Percentiles rank a stretch among this genome's conserved stretches.
Evolutionary conservation across 192 early-diverging fungal genomes (phyloP).

Genomic region (Umbelopsis sp.): DNA sequence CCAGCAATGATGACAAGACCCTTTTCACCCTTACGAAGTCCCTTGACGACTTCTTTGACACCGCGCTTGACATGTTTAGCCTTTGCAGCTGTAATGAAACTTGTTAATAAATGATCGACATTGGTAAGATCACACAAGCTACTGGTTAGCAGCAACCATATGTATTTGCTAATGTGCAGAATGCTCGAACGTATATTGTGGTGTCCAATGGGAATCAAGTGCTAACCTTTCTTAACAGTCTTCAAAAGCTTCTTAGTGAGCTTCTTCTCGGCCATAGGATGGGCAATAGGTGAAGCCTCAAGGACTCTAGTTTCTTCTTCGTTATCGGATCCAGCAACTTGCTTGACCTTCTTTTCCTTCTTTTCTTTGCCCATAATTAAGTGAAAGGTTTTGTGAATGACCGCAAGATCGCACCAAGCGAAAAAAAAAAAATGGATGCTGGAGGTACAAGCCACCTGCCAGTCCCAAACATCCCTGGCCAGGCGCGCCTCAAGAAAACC

Average conservation of each 20-base stretch:
- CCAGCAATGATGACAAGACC: conserved; percentile 94
- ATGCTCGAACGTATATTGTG: conserved; percentile 6
- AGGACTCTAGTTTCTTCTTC: conserved; percentile 53
- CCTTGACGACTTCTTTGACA: conserved; percentile 98
- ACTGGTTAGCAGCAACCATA: too few relatives aligned
- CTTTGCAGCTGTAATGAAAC: conserved; percentile 65
- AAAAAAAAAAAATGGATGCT: conserved; percentile 19
- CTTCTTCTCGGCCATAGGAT: conserved; percentile 82
- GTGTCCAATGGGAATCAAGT: neutral
- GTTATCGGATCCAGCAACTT: conserved; percentile 49
- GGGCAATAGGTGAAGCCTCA: conserved; percentile 72
- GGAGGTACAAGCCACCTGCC: too few relatives aligned
- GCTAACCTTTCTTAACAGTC: conserved; percentile 86
- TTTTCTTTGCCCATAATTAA: conserved; percentile 45
- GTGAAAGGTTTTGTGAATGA: neutral
- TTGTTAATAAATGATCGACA: neutral
- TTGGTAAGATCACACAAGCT: neutral
- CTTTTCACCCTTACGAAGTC: conserved; percentile 92
- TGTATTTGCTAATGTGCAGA: too few relatives aligned
- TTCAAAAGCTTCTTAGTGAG: conserved; percentile 85
- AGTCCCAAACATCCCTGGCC: too few relatives aligned
- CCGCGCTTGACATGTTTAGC: conserved; percentile 90
- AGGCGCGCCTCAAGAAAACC: too few relatives aligned
- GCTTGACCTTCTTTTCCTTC: conserved; percentile 59
- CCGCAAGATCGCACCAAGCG: neutral